Percentiles rank a stretch among this genome's conserved stretches.
phyloP scores from a whole-genome alignment of 768 basidiomycete species.

The Hebeloma cylindrosporum region DNA sequence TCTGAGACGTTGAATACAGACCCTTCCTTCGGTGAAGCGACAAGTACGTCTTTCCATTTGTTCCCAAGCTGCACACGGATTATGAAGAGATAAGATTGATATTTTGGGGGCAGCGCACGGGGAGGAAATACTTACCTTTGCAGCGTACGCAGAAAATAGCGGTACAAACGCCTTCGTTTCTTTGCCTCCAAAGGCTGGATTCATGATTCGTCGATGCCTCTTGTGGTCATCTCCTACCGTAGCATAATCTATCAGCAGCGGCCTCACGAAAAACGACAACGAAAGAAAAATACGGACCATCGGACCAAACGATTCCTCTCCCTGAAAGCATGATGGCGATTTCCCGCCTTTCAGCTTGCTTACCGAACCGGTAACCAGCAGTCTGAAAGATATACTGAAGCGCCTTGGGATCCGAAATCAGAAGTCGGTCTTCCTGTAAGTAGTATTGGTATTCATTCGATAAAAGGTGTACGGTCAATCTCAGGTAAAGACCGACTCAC shows the following conservation, averaged over 20 bases:
- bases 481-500: too few species aligned
- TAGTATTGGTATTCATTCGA: background rate
- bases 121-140: slow-evolving; percentile 25
- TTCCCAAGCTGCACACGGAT: slow-evolving; percentile 30
- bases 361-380: slow-evolving; percentile 42
- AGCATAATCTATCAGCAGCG: background rate
- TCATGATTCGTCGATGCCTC: slow-evolving; percentile 45
- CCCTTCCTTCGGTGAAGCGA: slow-evolving; percentile 24
- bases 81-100: too few species aligned
- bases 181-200: slow-evolving; percentile 47
- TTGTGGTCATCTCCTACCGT: slow-evolving; percentile 43
- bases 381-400: slow-evolving; percentile 45
- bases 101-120: too few species aligned
- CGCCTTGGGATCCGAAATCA: slow-evolving; percentile 50
- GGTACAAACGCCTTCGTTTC: slow-evolving; percentile 42
- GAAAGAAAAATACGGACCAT: slow-evolving; percentile 37
- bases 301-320: slow-evolving; percentile 38
- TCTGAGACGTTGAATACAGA: slow-evolving; percentile 34
- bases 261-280: background rate
- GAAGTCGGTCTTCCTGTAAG: slow-evolving; percentile 41
- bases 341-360: slow-evolving; percentile 37
- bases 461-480: background rate
- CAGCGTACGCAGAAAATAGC: slow-evolving; percentile 39
- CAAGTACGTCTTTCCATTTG: slow-evolving; percentile 41
- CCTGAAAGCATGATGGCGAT: slow-evolving; percentile 36